phyloP scores from a whole-genome alignment of 1,284 basidiomycete genomes.

The Papiliotrema laurentii region DNA sequence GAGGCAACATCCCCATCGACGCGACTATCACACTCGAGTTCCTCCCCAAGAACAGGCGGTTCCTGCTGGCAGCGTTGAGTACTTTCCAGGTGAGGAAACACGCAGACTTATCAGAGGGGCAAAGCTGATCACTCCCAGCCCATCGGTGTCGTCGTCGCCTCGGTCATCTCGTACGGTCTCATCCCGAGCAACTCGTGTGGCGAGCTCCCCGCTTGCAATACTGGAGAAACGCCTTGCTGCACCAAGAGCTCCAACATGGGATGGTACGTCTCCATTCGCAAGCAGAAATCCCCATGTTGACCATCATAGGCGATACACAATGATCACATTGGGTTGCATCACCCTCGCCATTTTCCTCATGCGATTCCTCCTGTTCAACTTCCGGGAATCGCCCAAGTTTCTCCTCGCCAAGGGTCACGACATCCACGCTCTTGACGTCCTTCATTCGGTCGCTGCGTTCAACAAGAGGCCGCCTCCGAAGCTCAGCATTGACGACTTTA shows the following conservation, averaged over 20 bases:
- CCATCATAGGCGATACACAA: conserved; percentile 20
- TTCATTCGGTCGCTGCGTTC: conserved; percentile 64
- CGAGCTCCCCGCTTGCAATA: conserved; percentile 24
- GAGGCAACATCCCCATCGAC: conserved; percentile 54
- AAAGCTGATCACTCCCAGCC: conserved; percentile 20
- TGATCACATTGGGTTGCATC: conserved; percentile 54
- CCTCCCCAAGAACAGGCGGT: conserved; percentile 43
- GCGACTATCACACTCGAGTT: conserved; percentile 68
- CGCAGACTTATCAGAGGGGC: conserved; percentile 24
- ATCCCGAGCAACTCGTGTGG: conserved; percentile 24
- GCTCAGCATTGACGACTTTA: conserved; percentile 44
- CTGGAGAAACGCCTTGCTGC: conserved; percentile 53
- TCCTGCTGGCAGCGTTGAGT: conserved; percentile 43
- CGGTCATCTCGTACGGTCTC: conserved; percentile 53
- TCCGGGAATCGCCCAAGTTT: conserved; percentile 70
- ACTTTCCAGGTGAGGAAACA: conserved; percentile 13
- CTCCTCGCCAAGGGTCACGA: conserved; percentile 68
- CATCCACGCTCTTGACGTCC: conserved; percentile 62
- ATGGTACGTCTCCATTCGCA: conserved; percentile 55
- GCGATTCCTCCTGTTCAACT: conserved; percentile 66
- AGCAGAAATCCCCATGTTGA: background rate
- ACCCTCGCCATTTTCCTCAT: conserved; percentile 52
- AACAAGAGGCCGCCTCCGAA: conserved; percentile 51
- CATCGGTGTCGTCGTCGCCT: conserved; percentile 54
- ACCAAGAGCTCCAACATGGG: conserved; percentile 54